phyloP scores from a whole-genome alignment of 192 early-diverging fungal species.

The Pilaira anomala region DNA sequence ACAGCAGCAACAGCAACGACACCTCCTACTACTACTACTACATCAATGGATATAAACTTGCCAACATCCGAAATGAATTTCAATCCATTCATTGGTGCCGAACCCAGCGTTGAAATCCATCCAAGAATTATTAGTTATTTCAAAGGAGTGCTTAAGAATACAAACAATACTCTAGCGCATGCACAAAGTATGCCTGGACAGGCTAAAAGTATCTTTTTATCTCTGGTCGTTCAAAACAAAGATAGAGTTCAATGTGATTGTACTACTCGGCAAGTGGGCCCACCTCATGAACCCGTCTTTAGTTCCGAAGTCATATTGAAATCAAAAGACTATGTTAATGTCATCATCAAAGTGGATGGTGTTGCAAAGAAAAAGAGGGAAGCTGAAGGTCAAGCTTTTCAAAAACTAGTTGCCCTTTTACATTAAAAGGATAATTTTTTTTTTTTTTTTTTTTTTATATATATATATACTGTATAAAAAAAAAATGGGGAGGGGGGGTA shows the following conservation, averaged over 20 bases:
- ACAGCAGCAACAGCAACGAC: no score
- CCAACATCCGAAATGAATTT: no score
- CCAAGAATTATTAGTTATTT: background rate
- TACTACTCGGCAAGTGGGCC: background rate
- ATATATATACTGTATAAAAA: background rate
- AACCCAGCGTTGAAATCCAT: background rate
- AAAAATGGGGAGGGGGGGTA: no score
- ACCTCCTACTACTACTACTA: no score
- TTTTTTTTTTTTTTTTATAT: background rate
- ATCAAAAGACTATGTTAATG: background rate
- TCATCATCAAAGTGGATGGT: background rate
- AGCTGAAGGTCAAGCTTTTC: background rate
- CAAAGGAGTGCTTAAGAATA: background rate
- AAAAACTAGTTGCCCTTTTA: background rate
- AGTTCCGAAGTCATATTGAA: background rate
- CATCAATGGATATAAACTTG: no score
- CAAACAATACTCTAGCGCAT: background rate
- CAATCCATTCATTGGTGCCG: background rate
- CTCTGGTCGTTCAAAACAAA: background rate
- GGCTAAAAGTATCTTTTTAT: background rate
- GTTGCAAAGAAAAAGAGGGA: slow-evolving; percentile 4
- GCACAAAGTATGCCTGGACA: background rate
- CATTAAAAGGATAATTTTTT: background rate
- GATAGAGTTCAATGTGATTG: background rate
- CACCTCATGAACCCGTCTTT: background rate